These are phyloP conservation scores for Adansonia gregorii DNA, from an alignment of 441 rosid genomes.

Conservation along the genomic window DNA sequence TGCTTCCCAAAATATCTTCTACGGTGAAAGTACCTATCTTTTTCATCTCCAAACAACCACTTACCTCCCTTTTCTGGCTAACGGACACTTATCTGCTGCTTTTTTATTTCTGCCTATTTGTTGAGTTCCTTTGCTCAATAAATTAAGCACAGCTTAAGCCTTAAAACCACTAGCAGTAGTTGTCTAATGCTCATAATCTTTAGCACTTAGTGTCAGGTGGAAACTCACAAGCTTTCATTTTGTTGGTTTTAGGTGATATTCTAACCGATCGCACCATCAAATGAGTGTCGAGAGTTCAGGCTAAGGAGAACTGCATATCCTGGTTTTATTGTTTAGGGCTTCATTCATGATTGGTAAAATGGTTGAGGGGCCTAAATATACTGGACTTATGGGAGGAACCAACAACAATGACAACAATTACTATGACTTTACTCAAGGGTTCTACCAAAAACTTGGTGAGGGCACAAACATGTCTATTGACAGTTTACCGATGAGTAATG, in stretches of 20 bases:
- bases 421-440: conserved; percentile 79
- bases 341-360: conserved; percentile 48
- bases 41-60: neutral
- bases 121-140: neutral
- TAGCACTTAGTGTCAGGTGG: neutral
- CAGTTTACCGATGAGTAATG: conserved; percentile 83
- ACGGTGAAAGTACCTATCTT: neutral
- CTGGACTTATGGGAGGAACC: conserved; percentile 51
- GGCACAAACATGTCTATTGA: conserved; percentile 89
- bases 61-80: conserved; percentile 7
- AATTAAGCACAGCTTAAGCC: neutral
- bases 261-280: conserved; percentile 16
- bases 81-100: neutral
- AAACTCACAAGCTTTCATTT: conserved; percentile 13
- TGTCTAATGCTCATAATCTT: neutral
- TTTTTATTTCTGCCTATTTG: neutral
- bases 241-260: conserved; percentile 29
- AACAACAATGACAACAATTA: conserved; percentile 62
- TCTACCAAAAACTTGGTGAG: conserved; percentile 81
- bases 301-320: conserved; percentile 24
- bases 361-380: conserved; percentile 76
- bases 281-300: conserved; percentile 33
- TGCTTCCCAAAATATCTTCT: neutral
- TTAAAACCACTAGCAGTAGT: neutral
- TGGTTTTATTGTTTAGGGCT: conserved; percentile 24